phyloP scores from a whole-genome alignment of 345 rosid species.

The Turnera subulata region DNA sequence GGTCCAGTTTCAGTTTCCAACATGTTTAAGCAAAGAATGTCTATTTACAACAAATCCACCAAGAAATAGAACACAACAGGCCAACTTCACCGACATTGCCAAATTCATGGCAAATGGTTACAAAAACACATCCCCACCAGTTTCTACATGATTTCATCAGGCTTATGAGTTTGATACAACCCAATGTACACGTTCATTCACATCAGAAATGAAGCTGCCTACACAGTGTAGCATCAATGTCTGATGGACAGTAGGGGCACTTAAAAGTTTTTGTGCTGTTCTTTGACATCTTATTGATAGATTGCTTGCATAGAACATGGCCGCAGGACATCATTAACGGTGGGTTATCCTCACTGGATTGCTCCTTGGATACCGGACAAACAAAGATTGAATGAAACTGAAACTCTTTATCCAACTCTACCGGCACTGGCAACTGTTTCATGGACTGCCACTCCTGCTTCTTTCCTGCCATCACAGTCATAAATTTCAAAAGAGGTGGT shows the following conservation, averaged over 20 bases:
- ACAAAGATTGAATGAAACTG: constrained; percentile 67
- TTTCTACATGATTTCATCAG: constrained; percentile 15
- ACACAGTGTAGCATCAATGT: constrained; percentile 41
- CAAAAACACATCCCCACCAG: constrained; percentile 11
- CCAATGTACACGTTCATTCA: constrained; percentile 18
- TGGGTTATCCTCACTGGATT: constrained; percentile 57
- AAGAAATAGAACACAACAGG: constrained; percentile 19
- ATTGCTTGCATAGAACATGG: constrained; percentile 61
- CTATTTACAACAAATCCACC: constrained; percentile 37
- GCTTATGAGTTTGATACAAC: constrained; percentile 9
- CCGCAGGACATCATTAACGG: constrained; percentile 71
- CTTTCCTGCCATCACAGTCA: constrained; percentile 56
- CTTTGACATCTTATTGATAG: constrained; percentile 52
- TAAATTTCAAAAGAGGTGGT: constrained; percentile 55
- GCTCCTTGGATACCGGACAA: constrained; percentile 68
- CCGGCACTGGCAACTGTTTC: constrained; percentile 62
- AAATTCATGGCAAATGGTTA: constrained; percentile 9
- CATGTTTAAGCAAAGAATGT: constrained; percentile 28
- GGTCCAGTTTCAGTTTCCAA: too few relatives aligned
- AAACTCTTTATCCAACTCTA: constrained; percentile 53
- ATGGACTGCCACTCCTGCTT: constrained; percentile 56
- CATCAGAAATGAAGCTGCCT: constrained; percentile 48
- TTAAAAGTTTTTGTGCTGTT: constrained; percentile 43
- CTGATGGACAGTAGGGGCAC: constrained; percentile 59
- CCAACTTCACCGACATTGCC: constrained; percentile 18